Conservation (phyloP, 495 filamentous ascomycete species). For the Xylaria curta region DNA sequence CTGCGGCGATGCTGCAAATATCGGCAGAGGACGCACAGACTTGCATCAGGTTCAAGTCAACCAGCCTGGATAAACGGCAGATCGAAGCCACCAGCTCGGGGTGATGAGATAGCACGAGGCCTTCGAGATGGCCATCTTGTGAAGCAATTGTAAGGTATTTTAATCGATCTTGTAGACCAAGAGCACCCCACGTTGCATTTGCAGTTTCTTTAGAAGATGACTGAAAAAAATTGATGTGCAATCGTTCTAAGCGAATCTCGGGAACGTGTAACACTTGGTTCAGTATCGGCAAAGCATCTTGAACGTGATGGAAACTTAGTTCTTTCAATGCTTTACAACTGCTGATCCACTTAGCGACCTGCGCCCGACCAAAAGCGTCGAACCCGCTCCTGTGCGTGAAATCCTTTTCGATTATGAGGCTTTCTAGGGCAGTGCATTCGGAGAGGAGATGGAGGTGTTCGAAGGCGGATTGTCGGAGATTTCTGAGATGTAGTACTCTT, state of each 20-base stretch:
- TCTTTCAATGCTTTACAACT: slow-evolving; percentile 60
- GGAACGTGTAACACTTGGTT: slow-evolving; percentile 54
- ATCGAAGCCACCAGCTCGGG: slow-evolving; percentile 59
- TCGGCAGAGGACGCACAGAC: slow-evolving; percentile 28
- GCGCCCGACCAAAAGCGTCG: slow-evolving; percentile 53
- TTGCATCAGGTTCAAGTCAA: slow-evolving; percentile 37
- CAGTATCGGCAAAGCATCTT: slow-evolving; percentile 57
- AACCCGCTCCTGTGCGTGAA: slow-evolving; percentile 42
- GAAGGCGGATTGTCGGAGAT: slow-evolving; percentile 56
- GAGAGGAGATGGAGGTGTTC: slow-evolving; percentile 55
- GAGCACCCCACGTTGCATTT: slow-evolving; percentile 24
- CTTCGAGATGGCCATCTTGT: slow-evolving; percentile 48
- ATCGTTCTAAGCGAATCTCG: slow-evolving; percentile 34
- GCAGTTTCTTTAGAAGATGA: slow-evolving; percentile 6
- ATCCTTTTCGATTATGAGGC: slow-evolving; percentile 55
- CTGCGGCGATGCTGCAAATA: slow-evolving; percentile 29
- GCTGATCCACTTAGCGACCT: slow-evolving; percentile 61
- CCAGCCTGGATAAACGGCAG: slow-evolving; percentile 42
- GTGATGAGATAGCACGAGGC: slow-evolving; percentile 43
- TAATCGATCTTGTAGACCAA: slow-evolving; percentile 37
- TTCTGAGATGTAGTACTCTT: slow-evolving; percentile 59
- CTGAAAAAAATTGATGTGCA: slow-evolving; percentile 32
- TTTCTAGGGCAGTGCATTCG: slow-evolving; percentile 58
- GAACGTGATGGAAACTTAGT: slow-evolving; percentile 59
- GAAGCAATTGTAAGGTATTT: slow-evolving; percentile 51